Evolutionary conservation across 148 eudicot genomes (phyloP).

Genomic region (Hydrangea macrophylla): DNA sequence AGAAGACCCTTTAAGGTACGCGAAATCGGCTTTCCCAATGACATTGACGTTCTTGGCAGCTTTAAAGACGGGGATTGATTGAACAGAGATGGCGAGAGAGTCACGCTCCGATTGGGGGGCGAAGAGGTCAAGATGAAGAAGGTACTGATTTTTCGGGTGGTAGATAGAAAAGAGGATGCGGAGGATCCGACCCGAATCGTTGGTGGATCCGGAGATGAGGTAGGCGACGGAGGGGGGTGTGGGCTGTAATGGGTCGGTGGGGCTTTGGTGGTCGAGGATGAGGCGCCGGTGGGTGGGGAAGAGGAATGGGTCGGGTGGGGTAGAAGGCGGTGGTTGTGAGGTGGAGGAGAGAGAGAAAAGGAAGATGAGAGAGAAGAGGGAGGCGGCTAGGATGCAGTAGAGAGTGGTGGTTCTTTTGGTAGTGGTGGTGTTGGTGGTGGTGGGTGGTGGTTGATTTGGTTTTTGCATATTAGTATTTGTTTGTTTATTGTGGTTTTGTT

Average conservation of each 20-base stretch:
- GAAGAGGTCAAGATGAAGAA: conserved; percentile 61
- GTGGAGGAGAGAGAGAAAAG: conserved; percentile 29
- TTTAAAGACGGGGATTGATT: conserved; percentile 39
- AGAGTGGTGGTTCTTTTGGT: conserved; percentile 20
- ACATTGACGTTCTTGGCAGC: conserved; percentile 81
- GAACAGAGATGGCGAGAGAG: conserved; percentile 36
- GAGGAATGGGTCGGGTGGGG: conserved; percentile 23
- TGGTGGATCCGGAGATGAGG: conserved; percentile 64
- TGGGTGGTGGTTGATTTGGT: conserved; percentile 22
- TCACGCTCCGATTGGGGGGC: conserved; percentile 61
- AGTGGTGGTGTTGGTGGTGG: conserved; percentile 19
- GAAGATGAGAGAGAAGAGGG: conserved; percentile 39
- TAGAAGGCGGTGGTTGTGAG: neutral
- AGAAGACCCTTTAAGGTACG: conserved; percentile 52
- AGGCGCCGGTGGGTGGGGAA: conserved; percentile 25
- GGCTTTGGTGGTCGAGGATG: conserved; percentile 16
- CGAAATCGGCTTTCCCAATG: conserved; percentile 61
- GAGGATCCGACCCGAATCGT: conserved; percentile 42
- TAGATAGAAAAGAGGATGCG: conserved; percentile 60
- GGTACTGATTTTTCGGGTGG: conserved; percentile 69
- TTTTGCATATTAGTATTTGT: conserved; percentile 26
- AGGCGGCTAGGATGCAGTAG: conserved; percentile 25
- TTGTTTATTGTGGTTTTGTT: neutral
- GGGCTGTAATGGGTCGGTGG: conserved; percentile 21
- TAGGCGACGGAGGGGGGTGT: conserved; percentile 63